Evolutionary conservation across 2,329 filamentous ascomycete species (phyloP), one percentile per base, ranked within the genome.

Genomic region (Colletotrichum scovillei): DNA sequence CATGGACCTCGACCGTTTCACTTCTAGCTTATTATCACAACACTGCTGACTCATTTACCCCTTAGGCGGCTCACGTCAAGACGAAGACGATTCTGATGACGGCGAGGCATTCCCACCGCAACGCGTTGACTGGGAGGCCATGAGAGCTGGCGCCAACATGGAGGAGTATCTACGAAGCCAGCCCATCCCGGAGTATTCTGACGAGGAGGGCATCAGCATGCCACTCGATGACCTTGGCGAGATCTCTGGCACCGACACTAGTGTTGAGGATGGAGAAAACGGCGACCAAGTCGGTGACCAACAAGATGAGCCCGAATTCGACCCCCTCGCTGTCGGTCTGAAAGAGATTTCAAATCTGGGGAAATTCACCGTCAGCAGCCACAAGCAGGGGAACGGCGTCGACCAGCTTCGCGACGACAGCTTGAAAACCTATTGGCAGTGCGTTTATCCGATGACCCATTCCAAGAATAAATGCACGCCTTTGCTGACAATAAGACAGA

Each of bases 301-400:
- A 8, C 79, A 76, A 4, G 74, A 81, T 11, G 81, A 80, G 38
- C 80, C 82, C 7, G 82, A 85, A 35, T 89, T 92, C 65, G 86
- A 91, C 69, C 85, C 90, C 16, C 83, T 86, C 22, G 87, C 87
- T 22, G 80, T 88, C 12, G 87, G 92, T 56, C 86, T 96, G 74
- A 95, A 95, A 81, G 94, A 97, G 80, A 96, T 97, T 80, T 94
- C 93, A 77, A 95, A 95, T 75, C 88, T 97, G 24, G 94, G 93
- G 38, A 93, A 92, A 76, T 96, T 95, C 87, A 95, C 93, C 12
- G 94, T 96, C 76, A 94, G 92, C 80, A 94, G 91, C 78, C 92
- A 92, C 79, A 97, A 97, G 82, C 93, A 93, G 1, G 94, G 94
- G 52, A 95, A 93, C 77, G 93, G 93, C 2, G 92, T 96, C 16